A percentile compares a stretch with the other conserved stretches of the same genome.
These are phyloP conservation scores for Zarea fungicola DNA, from an alignment of 2,329 filamentous ascomycete genomes.

Conservation along the genomic window DNA sequence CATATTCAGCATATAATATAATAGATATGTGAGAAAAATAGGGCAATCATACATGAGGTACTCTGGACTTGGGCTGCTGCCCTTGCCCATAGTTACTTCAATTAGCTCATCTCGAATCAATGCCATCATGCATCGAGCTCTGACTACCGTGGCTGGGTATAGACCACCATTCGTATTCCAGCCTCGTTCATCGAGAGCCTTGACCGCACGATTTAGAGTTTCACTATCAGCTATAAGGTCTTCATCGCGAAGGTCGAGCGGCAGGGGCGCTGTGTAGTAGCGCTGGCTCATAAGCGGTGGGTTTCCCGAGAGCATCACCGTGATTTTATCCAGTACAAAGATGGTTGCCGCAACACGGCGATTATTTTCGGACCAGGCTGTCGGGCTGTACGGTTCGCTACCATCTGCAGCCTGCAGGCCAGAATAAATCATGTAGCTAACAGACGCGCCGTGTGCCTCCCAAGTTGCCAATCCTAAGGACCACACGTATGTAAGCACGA, in stretches of 20 bases:
- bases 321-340: conserved; percentile 40
- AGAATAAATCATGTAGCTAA: conserved; percentile 4
- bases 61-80: conserved; percentile 15
- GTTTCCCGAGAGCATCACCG: conserved; percentile 47
- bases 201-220: conserved; percentile 15
- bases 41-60: conserved; percentile 18
- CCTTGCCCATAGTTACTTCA: conserved; percentile 45
- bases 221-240: conserved; percentile 36
- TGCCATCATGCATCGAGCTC: conserved; percentile 43
- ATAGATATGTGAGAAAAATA: not conserved
- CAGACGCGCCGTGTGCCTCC: conserved; percentile 2
- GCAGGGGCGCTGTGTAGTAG: conserved; percentile 48
- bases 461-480: conserved; percentile 3
- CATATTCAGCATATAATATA: not conserved
- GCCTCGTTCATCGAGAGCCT: conserved; percentile 40
- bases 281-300: conserved; percentile 48
- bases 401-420: not conserved
- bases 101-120: conserved; percentile 54
- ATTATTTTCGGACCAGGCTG: conserved; percentile 9
- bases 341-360: not conserved
- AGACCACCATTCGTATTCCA: conserved; percentile 45
- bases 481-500: no score
- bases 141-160: conserved; percentile 37
- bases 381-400: not conserved
- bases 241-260: conserved; percentile 49